Evolutionary conservation across 2,329 filamentous ascomycete species (phyloP).

Genomic region (Fusarium tricinctum): DNA sequence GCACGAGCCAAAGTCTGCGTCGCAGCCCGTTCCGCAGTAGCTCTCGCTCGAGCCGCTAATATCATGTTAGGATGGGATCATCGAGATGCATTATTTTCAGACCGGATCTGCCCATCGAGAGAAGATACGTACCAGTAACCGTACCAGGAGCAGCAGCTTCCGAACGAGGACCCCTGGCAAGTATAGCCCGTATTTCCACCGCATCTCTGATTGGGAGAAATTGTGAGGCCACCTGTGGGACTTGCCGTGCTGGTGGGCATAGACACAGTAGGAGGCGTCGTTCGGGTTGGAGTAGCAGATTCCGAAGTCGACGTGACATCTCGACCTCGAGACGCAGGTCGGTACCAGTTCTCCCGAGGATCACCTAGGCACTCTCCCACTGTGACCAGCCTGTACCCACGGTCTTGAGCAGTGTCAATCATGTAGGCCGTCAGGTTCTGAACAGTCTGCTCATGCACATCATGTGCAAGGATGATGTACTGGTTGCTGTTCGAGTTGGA

Average conservation of each 20-base stretch:
- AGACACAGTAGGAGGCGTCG: slow-evolving; percentile 23
- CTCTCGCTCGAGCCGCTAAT: slow-evolving; percentile 51
- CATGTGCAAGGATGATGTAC: slow-evolving; percentile 68
- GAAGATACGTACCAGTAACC: slow-evolving; percentile 56
- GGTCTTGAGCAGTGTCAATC: slow-evolving; percentile 56
- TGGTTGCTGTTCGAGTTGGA: slow-evolving; percentile 45
- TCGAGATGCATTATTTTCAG: background rate
- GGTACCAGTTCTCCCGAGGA: slow-evolving; percentile 66
- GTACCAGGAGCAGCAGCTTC: slow-evolving; percentile 58
- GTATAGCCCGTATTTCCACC: slow-evolving; percentile 54
- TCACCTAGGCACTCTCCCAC: slow-evolving; percentile 71
- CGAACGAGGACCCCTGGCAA: slow-evolving; percentile 55
- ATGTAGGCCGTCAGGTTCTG: slow-evolving; percentile 59
- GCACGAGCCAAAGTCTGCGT: slow-evolving; percentile 55
- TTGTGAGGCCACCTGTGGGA: slow-evolving; percentile 40
- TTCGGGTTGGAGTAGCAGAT: slow-evolving; percentile 27
- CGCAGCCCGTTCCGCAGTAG: slow-evolving; percentile 58
- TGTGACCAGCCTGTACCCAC: slow-evolving; percentile 64
- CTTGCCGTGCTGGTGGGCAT: slow-evolving; percentile 32
- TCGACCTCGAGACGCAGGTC: slow-evolving; percentile 46
- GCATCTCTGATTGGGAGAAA: slow-evolving; percentile 56
- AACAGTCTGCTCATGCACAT: slow-evolving; percentile 64
- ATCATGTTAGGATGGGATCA: slow-evolving; percentile 18
- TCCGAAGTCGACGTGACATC: slow-evolving; percentile 22
- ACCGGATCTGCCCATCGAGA: background rate